A percentile compares a stretch with the other conserved stretches of the same genome.
These are phyloP conservation scores for Nannochloropsis salina DNA, from an alignment of 108 stramenopile species.

Conservation along the genomic window DNA sequence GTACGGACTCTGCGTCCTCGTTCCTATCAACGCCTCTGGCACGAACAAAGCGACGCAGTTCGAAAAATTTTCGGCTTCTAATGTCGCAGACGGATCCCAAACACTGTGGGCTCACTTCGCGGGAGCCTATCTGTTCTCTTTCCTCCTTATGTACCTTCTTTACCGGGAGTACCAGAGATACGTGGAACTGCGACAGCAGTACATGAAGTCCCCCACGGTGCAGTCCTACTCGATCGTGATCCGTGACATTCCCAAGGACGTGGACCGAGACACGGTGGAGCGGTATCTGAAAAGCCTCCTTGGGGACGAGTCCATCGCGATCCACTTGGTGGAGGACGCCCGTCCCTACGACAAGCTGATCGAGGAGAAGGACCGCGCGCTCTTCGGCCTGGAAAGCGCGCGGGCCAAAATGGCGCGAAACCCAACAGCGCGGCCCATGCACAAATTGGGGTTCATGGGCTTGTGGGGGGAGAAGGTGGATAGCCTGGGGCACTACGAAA, in stretches of 20 bases:
- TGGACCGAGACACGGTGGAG: not conserved
- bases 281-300: not conserved
- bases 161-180: not conserved
- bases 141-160: not conserved
- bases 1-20: not conserved
- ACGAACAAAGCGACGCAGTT: not conserved
- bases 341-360: not conserved
- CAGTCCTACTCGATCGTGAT: not conserved
- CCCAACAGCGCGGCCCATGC: not conserved
- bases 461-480: not conserved
- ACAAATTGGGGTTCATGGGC: not conserved
- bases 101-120: not conserved
- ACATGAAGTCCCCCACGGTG: not conserved
- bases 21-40: not conserved
- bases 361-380: not conserved
- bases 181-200: constrained; percentile 3
- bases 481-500: not conserved
- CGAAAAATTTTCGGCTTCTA: not conserved
- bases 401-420: not conserved
- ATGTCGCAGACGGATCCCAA: constrained; percentile 8
- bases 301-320: not conserved
- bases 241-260: constrained; percentile 19
- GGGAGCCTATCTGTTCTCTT: not conserved
- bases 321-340: constrained; percentile 12
- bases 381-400: not conserved